Conservation (phyloP, 805 yeast genomes). For the Starmerella potacharoeniae region DNA sequence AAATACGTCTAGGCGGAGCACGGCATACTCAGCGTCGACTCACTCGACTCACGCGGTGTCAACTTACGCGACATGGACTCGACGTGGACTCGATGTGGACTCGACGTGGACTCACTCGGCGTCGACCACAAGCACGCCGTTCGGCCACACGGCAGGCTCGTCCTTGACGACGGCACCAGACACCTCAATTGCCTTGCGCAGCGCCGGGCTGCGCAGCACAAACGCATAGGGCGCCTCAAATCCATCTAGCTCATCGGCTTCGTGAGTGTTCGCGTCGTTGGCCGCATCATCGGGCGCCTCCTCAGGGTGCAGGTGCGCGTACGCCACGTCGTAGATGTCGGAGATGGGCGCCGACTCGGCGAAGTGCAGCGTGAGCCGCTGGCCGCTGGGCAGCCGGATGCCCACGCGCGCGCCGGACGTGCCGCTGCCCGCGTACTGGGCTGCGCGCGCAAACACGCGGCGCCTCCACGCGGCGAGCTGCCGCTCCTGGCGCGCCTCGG, state of each 20-base stretch:
- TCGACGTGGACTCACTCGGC: not conserved
- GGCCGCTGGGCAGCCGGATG: conserved; percentile 53
- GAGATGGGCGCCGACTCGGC: conserved; percentile 38
- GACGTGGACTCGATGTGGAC: not conserved
- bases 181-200: conserved; percentile 38
- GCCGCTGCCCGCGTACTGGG: conserved; percentile 24
- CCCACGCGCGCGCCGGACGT: conserved; percentile 44
- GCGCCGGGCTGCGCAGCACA: conserved; percentile 44
- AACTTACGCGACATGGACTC: no score
- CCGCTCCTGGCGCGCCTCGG: conserved; percentile 16
- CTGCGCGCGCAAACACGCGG: conserved; percentile 22
- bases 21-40: no score
- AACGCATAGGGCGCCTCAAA: conserved; percentile 42
- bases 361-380: conserved; percentile 43
- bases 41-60: no score
- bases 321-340: conserved; percentile 64
- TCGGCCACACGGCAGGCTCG: conserved; percentile 45
- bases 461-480: conserved; percentile 24
- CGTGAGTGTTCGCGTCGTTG: not conserved
- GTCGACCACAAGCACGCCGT: conserved; percentile 51
- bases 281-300: conserved; percentile 18
- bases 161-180: conserved; percentile 32
- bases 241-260: conserved; percentile 26
- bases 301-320: conserved; percentile 32
- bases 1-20: no score